Percentiles rank a stretch among this genome's conserved stretches.
phyloP scores from a whole-genome alignment of 2,329 filamentous ascomycete species.

The Thielaviopsis musarum region DNA sequence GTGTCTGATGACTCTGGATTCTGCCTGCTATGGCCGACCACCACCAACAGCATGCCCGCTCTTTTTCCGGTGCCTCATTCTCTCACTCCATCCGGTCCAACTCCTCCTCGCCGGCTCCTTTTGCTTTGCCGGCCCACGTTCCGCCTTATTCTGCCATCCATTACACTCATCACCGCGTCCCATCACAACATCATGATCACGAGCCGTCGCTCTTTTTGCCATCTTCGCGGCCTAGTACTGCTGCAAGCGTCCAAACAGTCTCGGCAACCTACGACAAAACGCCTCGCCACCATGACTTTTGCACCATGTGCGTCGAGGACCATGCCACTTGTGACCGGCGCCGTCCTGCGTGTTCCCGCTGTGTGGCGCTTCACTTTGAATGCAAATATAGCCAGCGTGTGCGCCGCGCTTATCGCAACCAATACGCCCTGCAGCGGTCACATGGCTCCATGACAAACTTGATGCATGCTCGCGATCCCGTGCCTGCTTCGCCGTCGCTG shows the following conservation, averaged over 20 bases:
- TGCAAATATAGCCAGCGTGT: not conserved
- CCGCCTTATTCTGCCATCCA: not conserved
- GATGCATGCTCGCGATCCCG: too few species aligned
- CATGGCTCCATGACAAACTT: not conserved
- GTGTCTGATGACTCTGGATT: not conserved
- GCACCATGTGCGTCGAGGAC: not conserved
- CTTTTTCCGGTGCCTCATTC: not conserved
- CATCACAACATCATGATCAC: not conserved
- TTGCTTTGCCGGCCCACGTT: not conserved
- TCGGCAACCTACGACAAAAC: not conserved
- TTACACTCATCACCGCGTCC: not conserved
- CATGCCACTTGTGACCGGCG: not conserved
- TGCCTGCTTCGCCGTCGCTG: not conserved
- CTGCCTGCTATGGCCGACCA: not conserved
- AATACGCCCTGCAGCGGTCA: not conserved
- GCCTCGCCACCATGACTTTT: not conserved
- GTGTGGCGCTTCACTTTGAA: not conserved
- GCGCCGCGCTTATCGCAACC: not conserved
- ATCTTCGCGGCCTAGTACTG: not conserved
- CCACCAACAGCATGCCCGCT: not conserved
- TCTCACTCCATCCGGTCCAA: not conserved
- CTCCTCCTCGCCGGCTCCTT: not conserved
- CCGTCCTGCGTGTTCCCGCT: not conserved
- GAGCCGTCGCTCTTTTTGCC: not conserved
- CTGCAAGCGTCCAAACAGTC: not conserved